These are phyloP conservation scores for Hysterangium stoloniferum DNA, from an alignment of 768 basidiomycete species.

Conservation along the genomic window DNA sequence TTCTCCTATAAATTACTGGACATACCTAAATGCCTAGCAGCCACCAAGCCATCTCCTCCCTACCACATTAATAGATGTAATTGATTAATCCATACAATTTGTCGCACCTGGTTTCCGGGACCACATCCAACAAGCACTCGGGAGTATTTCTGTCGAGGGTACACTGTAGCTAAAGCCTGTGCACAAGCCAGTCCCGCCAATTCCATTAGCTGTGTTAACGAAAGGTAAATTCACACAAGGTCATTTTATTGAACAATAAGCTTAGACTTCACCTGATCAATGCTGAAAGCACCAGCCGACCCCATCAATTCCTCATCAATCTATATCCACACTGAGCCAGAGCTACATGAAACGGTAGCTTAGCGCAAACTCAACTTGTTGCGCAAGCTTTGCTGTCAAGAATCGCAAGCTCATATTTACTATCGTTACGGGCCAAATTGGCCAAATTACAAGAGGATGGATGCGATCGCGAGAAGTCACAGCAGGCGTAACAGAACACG, in stretches of 20 bases:
- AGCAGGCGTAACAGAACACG: too few relatives aligned
- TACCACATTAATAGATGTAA: slow-evolving; percentile 11
- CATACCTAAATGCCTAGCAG: slow-evolving; percentile 86
- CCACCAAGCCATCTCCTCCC: slow-evolving; percentile 93
- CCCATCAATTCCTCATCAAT: slow-evolving; percentile 96
- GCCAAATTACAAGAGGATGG: too few relatives aligned
- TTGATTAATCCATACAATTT: background rate
- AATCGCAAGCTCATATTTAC: too few relatives aligned
- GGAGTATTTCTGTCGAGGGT: slow-evolving; percentile 55
- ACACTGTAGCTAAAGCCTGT: slow-evolving; percentile 75
- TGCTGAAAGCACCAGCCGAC: slow-evolving; percentile 79
- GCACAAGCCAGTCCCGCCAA: slow-evolving; percentile 93
- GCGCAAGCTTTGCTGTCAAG: slow-evolving; percentile 64
- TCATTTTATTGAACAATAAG: background rate
- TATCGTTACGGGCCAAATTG: too few relatives aligned
- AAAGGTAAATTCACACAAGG: background rate
- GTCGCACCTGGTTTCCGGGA: slow-evolving; percentile 80
- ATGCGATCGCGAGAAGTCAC: too few relatives aligned
- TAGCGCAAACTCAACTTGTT: slow-evolving; percentile 53
- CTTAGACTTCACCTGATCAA: slow-evolving; percentile 64
- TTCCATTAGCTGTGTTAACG: slow-evolving; percentile 72
- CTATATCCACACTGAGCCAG: too few relatives aligned
- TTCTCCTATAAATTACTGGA: background rate
- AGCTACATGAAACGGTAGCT: too few relatives aligned
- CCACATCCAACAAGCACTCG: slow-evolving; percentile 94